A percentile compares a stretch with the other conserved stretches of the same genome.
Conservation (phyloP, 495 filamentous ascomycete species). For the Parathielavia appendiculata region DNA sequence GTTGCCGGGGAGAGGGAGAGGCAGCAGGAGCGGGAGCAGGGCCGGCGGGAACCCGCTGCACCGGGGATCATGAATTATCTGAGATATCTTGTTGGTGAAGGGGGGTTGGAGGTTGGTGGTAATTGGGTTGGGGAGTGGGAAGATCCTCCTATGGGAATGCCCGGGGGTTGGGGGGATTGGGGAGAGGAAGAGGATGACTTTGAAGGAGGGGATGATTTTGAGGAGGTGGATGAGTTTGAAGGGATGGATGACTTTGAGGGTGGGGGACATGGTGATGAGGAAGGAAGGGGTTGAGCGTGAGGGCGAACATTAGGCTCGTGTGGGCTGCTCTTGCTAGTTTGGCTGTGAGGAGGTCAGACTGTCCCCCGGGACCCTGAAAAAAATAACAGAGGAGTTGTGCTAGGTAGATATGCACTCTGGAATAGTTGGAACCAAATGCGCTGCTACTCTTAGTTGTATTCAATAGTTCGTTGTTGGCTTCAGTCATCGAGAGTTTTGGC, state of each 20-base stretch:
- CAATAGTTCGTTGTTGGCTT: neutral
- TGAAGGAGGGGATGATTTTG: conserved; percentile 2
- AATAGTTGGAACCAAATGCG: neutral
- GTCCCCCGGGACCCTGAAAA: too few species aligned
- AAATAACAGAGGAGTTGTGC: too few species aligned
- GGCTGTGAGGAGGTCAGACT: neutral
- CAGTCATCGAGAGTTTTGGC: neutral
- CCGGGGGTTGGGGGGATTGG: conserved; percentile 15
- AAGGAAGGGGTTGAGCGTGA: neutral
- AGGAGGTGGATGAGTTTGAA: conserved; percentile 16
- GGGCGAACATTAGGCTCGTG: neutral
- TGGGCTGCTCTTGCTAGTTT: neutral
- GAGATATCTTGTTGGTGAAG: neutral
- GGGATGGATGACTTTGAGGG: conserved; percentile 20
- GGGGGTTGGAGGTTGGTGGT: neutral
- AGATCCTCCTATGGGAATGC: neutral
- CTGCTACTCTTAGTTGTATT: neutral
- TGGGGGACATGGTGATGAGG: conserved; percentile 5
- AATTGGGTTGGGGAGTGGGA: conserved; percentile 2
- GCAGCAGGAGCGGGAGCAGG: neutral
- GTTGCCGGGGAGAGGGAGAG: neutral
- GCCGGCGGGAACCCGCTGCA: neutral
- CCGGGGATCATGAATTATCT: conserved; percentile 6
- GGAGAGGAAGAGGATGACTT: conserved; percentile 10
- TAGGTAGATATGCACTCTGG: too few species aligned